These are phyloP conservation scores for Nigrograna mackinnonii DNA, from an alignment of 2,329 filamentous ascomycete species.

Conservation along the genomic window DNA sequence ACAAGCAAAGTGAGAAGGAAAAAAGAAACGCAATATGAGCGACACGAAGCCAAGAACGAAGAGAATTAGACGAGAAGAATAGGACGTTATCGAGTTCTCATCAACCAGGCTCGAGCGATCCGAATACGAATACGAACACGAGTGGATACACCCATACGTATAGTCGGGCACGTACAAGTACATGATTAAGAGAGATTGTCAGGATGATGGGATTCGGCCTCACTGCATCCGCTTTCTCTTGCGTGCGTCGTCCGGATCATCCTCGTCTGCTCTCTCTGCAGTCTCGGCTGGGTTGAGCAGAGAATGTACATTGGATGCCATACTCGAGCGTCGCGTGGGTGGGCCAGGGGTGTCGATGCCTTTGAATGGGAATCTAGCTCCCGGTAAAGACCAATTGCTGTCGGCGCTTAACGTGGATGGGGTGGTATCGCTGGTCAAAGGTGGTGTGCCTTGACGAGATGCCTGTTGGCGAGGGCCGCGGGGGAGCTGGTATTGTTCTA, in stretches of 20 bases:
- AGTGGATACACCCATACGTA: neutral
- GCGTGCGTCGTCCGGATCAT: conserved; percentile 63
- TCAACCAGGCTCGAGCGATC: no score
- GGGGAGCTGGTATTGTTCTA: conserved; percentile 69
- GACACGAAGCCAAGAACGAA: neutral
- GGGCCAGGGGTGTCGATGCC: conserved; percentile 58
- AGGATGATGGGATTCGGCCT: neutral
- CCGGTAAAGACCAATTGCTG: conserved; percentile 60
- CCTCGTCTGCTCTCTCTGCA: conserved; percentile 67
- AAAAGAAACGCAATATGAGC: neutral
- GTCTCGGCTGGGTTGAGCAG: conserved; percentile 71
- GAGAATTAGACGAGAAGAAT: no score
- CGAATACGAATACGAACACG: no score
- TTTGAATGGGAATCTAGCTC: conserved; percentile 53
- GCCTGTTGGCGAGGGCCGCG: conserved; percentile 54
- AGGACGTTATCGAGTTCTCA: no score
- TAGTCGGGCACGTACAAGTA: conserved; percentile 5
- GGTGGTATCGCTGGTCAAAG: conserved; percentile 52
- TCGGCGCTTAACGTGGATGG: conserved; percentile 56
- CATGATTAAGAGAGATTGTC: neutral
- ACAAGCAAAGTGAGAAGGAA: neutral
- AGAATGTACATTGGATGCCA: conserved; percentile 71
- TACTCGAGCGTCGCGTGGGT: conserved; percentile 69
- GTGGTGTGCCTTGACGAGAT: conserved; percentile 59
- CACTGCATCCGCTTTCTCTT: conserved; percentile 57